Percentiles rank a stretch among this genome's conserved stretches.
These are phyloP conservation scores for Coccomyxa subellipsoidea DNA, from an alignment of 163 green algal genomes.

Conservation along the genomic window DNA sequence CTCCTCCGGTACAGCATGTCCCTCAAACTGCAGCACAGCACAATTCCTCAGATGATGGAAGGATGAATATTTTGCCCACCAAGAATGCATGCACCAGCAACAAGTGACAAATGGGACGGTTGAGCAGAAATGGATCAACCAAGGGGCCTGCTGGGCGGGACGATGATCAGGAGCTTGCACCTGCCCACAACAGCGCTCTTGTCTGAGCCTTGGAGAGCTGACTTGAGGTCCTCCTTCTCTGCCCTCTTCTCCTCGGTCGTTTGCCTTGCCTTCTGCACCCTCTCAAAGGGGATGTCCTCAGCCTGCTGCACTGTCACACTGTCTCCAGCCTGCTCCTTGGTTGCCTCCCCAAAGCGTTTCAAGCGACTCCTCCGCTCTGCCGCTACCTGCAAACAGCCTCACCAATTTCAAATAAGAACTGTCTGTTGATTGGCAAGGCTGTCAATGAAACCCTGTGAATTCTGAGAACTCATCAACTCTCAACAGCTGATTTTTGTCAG, in stretches of 20 bases:
- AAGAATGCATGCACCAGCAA: too few relatives aligned
- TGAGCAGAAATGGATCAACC: too few relatives aligned
- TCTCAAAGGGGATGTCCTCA: conserved; percentile 90
- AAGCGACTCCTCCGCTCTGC: conserved; percentile 63
- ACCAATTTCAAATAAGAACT: too few relatives aligned
- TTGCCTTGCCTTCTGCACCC: conserved; percentile 62
- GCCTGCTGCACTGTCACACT: conserved; percentile 58
- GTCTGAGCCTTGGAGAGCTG: conserved; percentile 45
- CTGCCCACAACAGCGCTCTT: conserved; percentile 45
- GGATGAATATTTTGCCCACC: too few relatives aligned
- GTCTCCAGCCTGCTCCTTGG: conserved; percentile 40
- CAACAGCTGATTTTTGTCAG: too few relatives aligned
- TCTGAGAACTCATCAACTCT: too few relatives aligned
- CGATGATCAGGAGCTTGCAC: conserved; percentile 9
- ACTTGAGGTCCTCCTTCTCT: conserved; percentile 68
- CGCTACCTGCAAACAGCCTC: conserved; percentile 45
- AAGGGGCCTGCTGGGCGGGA: too few relatives aligned
- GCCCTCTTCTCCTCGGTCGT: conserved; percentile 79
- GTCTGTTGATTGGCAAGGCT: too few relatives aligned
- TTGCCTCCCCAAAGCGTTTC: conserved; percentile 75
- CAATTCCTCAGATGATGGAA: too few relatives aligned
- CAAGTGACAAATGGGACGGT: too few relatives aligned
- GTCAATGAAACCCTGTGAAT: too few relatives aligned
- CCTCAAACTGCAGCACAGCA: conserved; percentile 71
- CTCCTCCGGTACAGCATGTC: conserved; percentile 86